phyloP scores from a whole-genome alignment of 768 basidiomycete species.

The Amanita polypyramis region DNA sequence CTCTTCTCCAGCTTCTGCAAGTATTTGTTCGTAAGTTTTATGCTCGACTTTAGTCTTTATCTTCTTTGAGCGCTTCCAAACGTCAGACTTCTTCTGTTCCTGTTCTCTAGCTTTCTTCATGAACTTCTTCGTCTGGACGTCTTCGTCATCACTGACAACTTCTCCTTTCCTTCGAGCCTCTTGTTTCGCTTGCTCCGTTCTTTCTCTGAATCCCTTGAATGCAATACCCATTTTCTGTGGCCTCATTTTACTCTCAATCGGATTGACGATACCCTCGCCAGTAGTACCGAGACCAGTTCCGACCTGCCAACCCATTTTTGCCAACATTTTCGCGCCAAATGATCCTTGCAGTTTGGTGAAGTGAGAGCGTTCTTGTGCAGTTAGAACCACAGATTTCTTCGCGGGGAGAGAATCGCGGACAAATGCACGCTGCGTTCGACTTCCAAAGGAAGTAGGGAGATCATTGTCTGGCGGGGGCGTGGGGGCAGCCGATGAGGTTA shows the following conservation, averaged over 20 bases:
- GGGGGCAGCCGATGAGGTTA: constrained; percentile 14
- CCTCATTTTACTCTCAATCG: constrained; percentile 76
- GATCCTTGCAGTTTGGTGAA: constrained; percentile 69
- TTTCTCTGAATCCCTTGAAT: constrained; percentile 79
- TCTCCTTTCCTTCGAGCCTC: constrained; percentile 75
- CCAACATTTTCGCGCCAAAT: constrained; percentile 83
- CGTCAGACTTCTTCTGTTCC: constrained; percentile 55
- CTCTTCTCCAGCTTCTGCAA: constrained; percentile 76
- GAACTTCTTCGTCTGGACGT: constrained; percentile 34
- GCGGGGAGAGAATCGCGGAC: constrained; percentile 39
- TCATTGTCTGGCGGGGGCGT: constrained; percentile 14
- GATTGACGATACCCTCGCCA: constrained; percentile 80
- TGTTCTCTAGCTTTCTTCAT: constrained; percentile 45
- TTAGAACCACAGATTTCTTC: constrained; percentile 42
- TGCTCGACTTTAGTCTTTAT: constrained; percentile 80
- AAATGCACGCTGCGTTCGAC: constrained; percentile 27
- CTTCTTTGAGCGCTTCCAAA: constrained; percentile 83
- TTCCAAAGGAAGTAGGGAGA: constrained; percentile 32
- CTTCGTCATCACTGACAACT: constrained; percentile 58
- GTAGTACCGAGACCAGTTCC: constrained; percentile 68
- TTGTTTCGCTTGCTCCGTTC: constrained; percentile 72
- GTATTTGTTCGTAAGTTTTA: constrained; percentile 94
- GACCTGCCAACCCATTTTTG: constrained; percentile 92
- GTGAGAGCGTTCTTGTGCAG: constrained; percentile 61
- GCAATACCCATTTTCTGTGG: constrained; percentile 85